These are phyloP conservation scores for Mycosphaerella arachidis DNA, from an alignment of 2,329 filamentous ascomycete species.

Conservation along the genomic window DNA sequence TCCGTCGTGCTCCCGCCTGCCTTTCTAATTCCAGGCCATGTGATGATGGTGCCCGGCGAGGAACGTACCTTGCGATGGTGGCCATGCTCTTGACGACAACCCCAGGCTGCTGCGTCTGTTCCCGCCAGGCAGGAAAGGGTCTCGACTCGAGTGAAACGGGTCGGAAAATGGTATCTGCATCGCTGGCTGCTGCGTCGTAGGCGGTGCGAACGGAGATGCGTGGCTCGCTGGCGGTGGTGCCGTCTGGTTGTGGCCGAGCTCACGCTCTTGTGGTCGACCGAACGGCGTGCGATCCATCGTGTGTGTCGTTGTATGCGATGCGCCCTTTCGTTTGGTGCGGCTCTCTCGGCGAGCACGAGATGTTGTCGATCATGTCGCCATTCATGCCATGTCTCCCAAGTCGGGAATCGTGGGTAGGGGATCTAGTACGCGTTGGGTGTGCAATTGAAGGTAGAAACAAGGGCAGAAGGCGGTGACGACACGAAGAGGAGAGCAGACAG, in stretches of 20 bases:
- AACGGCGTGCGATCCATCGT: slow-evolving; percentile 30
- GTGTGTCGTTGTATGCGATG: background rate
- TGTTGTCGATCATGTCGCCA: background rate
- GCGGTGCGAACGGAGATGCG: slow-evolving; percentile 29
- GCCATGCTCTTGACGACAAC: slow-evolving; percentile 30
- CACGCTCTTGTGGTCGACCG: slow-evolving; percentile 37
- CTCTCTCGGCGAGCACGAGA: background rate
- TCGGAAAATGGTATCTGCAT: slow-evolving; percentile 45
- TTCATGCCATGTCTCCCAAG: background rate
- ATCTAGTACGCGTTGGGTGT: background rate
- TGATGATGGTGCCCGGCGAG: background rate
- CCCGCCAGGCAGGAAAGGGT: slow-evolving; percentile 42
- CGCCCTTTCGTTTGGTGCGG: background rate
- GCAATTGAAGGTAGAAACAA: background rate
- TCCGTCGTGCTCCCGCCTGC: background rate
- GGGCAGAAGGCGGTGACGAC: background rate
- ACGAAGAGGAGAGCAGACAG: background rate
- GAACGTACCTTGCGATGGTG: slow-evolving; percentile 26
- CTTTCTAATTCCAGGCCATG: background rate
- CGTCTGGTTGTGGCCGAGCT: slow-evolving; percentile 31
- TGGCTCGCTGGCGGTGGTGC: slow-evolving; percentile 34
- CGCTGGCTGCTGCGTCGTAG: slow-evolving; percentile 36
- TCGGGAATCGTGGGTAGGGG: background rate
- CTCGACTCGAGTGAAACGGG: slow-evolving; percentile 42
- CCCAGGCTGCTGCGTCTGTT: slow-evolving; percentile 42